Conservation (phyloP, 2,329 filamentous ascomycete species). For the Pseudogymnoascus sp. region DNA sequence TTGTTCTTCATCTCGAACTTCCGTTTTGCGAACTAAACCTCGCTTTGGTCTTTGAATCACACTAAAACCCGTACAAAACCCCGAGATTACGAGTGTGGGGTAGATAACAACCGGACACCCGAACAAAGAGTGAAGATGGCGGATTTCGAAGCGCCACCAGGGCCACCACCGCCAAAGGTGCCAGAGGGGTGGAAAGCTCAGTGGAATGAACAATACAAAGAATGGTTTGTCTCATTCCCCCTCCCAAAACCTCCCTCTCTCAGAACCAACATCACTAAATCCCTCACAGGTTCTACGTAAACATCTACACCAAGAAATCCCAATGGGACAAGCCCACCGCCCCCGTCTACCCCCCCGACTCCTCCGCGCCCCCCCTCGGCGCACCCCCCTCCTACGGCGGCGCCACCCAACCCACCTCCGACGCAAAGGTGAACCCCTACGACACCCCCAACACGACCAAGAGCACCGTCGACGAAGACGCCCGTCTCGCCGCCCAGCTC, state of each 20-base stretch:
- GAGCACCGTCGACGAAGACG: slow-evolving; percentile 51
- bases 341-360: slow-evolving; percentile 53
- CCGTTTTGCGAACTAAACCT: neutral
- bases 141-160: slow-evolving; percentile 18
- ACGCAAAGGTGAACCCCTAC: slow-evolving; percentile 67
- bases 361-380: slow-evolving; percentile 43
- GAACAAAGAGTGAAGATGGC: slow-evolving; percentile 16
- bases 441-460: slow-evolving; percentile 23
- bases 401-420: slow-evolving; percentile 39
- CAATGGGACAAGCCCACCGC: slow-evolving; percentile 81
- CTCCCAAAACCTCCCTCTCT: neutral
- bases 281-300: slow-evolving; percentile 73
- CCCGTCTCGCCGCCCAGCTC: slow-evolving; percentile 62
- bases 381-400: slow-evolving; percentile 61
- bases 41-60: neutral
- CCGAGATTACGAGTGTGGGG: neutral
- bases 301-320: slow-evolving; percentile 77
- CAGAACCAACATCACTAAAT: slow-evolving; percentile 15
- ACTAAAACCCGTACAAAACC: neutral
- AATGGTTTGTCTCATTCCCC: slow-evolving; percentile 51
- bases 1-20: neutral
- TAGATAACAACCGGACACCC: neutral
- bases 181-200: slow-evolving; percentile 80
- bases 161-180: slow-evolving; percentile 48
- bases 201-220: slow-evolving; percentile 80